Percentiles rank a stretch among this genome's conserved stretches.
Conservation (phyloP, 768 basidiomycete species). For the Trichaptum fuscoviolaceum region DNA sequence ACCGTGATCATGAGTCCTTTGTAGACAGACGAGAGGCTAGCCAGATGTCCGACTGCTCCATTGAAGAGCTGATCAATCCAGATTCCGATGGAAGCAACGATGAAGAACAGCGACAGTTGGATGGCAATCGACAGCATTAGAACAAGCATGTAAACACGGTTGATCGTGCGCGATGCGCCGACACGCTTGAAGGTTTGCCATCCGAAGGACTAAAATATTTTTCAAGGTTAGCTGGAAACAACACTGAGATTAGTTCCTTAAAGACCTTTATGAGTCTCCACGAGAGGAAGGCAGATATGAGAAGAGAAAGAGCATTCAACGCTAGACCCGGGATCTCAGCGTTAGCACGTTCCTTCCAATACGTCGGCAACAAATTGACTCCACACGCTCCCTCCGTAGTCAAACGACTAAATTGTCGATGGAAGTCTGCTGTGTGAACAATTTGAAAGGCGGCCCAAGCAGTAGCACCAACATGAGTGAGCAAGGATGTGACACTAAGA, state of each 20-base stretch:
- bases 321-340: constrained; percentile 64
- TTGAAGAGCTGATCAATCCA: constrained; percentile 77
- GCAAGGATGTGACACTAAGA: constrained; percentile 53
- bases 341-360: constrained; percentile 55
- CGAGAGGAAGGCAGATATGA: constrained; percentile 59
- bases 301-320: constrained; percentile 54
- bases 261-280: constrained; percentile 71
- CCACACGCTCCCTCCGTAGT: constrained; percentile 64
- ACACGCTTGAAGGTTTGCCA: constrained; percentile 89
- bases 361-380: constrained; percentile 51
- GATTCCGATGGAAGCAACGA: constrained; percentile 59
- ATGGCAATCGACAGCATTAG: constrained; percentile 65
- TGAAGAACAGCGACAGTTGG: constrained; percentile 76
- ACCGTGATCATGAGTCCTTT: constrained; percentile 50
- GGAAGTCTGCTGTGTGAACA: constrained; percentile 52
- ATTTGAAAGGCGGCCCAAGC: constrained; percentile 71
- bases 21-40: constrained; percentile 42
- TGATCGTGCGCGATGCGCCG: constrained; percentile 69
- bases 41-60: constrained; percentile 54
- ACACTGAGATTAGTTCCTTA: not conserved
- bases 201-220: constrained; percentile 50
- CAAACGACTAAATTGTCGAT: constrained; percentile 45
- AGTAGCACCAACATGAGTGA: constrained; percentile 71
- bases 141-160: constrained; percentile 68
- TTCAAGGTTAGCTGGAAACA: not conserved